These are phyloP conservation scores for Talaromyces albobiverticillius DNA, from an alignment of 2,329 filamentous ascomycete genomes.

Conservation along the genomic window DNA sequence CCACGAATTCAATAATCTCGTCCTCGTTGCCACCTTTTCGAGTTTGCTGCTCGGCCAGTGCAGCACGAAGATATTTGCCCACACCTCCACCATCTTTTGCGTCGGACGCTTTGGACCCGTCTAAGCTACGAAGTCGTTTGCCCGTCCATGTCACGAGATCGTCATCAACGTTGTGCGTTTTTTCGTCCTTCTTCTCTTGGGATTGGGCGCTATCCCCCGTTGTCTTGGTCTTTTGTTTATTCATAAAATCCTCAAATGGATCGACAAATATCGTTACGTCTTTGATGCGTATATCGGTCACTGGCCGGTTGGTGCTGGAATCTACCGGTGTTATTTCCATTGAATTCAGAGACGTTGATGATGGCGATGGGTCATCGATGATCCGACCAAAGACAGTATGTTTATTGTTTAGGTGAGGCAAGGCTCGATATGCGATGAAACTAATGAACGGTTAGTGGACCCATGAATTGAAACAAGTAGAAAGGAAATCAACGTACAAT, in stretches of 20 bases:
- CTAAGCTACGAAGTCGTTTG: conserved; percentile 74
- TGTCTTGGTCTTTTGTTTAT: conserved; percentile 56
- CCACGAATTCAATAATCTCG: conserved; percentile 59
- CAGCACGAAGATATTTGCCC: conserved; percentile 79
- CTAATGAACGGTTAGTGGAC: conserved; percentile 21
- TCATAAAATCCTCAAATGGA: conserved; percentile 90
- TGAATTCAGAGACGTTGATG: conserved; percentile 56
- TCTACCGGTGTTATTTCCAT: conserved; percentile 78
- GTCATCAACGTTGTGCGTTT: conserved; percentile 51
- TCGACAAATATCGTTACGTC: conserved; percentile 86
- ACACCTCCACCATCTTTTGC: conserved; percentile 4
- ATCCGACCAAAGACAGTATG: conserved; percentile 95
- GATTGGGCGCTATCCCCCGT: conserved; percentile 18
- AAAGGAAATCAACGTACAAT: conserved; percentile 51
- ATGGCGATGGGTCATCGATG: conserved; percentile 60
- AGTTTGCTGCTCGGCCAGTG: conserved; percentile 37
- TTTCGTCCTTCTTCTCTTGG: conserved; percentile 23
- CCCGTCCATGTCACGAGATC: conserved; percentile 95
- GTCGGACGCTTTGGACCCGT: conserved; percentile 39
- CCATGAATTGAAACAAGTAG: neutral
- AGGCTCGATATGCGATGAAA: conserved; percentile 85
- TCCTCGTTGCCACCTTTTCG: conserved; percentile 44
- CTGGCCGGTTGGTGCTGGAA: conserved; percentile 67
- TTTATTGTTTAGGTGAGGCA: conserved; percentile 85
- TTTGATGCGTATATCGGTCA: conserved; percentile 74